Evolutionary conservation across 2,329 filamentous ascomycete genomes (phyloP).

Genomic region (Sclerotinia spermophila): DNA sequence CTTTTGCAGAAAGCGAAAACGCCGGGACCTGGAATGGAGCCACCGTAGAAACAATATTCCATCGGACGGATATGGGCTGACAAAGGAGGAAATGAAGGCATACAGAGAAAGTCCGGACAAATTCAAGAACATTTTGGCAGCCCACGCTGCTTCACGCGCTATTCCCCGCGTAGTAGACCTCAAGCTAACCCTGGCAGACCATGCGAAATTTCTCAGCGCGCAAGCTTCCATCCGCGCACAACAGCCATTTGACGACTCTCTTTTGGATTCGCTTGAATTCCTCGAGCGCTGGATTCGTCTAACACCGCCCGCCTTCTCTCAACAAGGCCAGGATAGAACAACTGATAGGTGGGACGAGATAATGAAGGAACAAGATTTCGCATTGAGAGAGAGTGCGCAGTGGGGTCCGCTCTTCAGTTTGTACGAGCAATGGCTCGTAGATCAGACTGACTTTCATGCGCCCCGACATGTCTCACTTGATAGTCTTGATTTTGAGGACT

Average conservation of each 20-base stretch:
- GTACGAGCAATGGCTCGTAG: background rate
- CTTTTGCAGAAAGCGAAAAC: background rate
- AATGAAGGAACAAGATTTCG: background rate
- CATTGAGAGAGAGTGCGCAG: background rate
- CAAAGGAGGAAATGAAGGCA: background rate
- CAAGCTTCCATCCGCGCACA: no score
- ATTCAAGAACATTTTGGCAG: background rate
- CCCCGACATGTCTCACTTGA: background rate
- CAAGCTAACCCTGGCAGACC: background rate
- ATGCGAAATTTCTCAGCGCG: background rate
- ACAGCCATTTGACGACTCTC: background rate
- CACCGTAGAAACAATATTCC: background rate
- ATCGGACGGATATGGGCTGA: background rate
- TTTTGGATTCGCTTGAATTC: background rate
- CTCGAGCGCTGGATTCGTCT: background rate
- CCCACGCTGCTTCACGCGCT: background rate
- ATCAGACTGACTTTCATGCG: background rate
- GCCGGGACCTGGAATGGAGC: background rate
- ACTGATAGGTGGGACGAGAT: background rate
- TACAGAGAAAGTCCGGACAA: background rate
- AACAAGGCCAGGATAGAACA: fast-evolving
- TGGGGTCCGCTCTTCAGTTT: background rate
- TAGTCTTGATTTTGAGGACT: background rate
- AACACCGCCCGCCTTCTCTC: background rate
- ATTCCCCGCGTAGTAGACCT: background rate